Evolutionary conservation across 192 early-diverging fungal genomes (phyloP), one percentile per base, ranked within the genome.

Genomic region (Entomortierella lignicola): DNA sequence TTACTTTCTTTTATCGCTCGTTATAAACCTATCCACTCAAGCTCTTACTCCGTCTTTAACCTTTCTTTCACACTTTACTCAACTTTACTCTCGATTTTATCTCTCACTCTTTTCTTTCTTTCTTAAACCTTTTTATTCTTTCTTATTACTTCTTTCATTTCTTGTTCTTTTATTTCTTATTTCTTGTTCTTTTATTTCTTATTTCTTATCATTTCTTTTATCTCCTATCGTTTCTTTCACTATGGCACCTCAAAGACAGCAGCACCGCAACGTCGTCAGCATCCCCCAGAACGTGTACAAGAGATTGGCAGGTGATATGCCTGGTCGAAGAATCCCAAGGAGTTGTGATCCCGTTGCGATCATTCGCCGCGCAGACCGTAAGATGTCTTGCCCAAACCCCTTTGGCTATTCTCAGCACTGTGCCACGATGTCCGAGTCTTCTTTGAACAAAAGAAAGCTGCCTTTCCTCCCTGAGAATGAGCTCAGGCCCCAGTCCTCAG

Each of bases 271-370:
- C 47, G 27, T 71, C 21, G 62, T 71, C 50, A 60, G 61, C 25
- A 71, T 71, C 51, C 69, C 69, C 32, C 48, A 60, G 43, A 60
- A 71, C 34, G 55, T 71, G n/a, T 71, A 71, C 51, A 59, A 71
- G 55, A 71, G 62, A 53, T 71, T 59, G n/a, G 62, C 69, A 30
- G 69, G 62, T 15, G 69, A 62, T 10, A 30, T 51, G 27, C 61
- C 70, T n/a, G 39, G 55, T 2, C n/a, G 50, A 55, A 61, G 52
- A 27, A 37, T 37, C 4, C 51, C 55, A 27, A 61, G 69, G 34
- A 60, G 27, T 13, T 32, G 48, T 39, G 58, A 69, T 54, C 43
- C 48, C 25, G 21, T 60, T 29, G 20, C 67, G 34, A 48, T 52
- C n/a, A n/a, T n/a, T n/a, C n/a, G n/a, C n/a, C n/a, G n/a, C n/a